Conservation (phyloP, 2,329 filamentous ascomycete genomes). For the Monosporascus cannonballus region DNA sequence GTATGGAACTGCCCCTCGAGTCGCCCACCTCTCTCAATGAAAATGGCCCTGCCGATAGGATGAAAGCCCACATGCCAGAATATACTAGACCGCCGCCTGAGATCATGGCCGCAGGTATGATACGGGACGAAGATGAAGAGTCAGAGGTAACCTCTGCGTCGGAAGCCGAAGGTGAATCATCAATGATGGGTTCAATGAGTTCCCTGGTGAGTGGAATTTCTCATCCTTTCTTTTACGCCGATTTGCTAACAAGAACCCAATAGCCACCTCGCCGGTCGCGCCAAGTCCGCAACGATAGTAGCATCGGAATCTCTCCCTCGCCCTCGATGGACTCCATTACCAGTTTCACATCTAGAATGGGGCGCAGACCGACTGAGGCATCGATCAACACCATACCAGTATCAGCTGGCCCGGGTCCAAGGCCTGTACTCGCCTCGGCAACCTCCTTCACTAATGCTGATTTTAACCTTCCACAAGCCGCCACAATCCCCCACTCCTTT, state of each 20-base stretch:
- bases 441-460: conserved; percentile 57
- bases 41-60: conserved; percentile 79
- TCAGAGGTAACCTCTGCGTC: conserved; percentile 78
- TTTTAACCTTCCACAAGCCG: conserved; percentile 51
- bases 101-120: conserved; percentile 77
- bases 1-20: conserved; percentile 89
- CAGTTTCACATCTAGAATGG: conserved; percentile 54
- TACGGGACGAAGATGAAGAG: conserved; percentile 84
- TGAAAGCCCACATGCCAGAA: conserved; percentile 82
- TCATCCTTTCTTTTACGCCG: neutral
- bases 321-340: conserved; percentile 90
- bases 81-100: conserved; percentile 86
- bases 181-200: conserved; percentile 62
- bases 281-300: conserved; percentile 51
- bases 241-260: conserved; percentile 14
- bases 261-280: conserved; percentile 56
- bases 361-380: conserved; percentile 45
- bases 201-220: conserved; percentile 52
- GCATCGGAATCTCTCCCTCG: conserved; percentile 64
- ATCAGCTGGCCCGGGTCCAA: conserved; percentile 25
- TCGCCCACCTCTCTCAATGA: conserved; percentile 77
- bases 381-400: conserved; percentile 41
- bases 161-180: conserved; percentile 73
- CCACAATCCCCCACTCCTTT: conserved; percentile 70
- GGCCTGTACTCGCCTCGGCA: conserved; percentile 50